phyloP scores from a whole-genome alignment of 2,329 filamentous ascomycete species.

The Colletotrichum sp. region DNA sequence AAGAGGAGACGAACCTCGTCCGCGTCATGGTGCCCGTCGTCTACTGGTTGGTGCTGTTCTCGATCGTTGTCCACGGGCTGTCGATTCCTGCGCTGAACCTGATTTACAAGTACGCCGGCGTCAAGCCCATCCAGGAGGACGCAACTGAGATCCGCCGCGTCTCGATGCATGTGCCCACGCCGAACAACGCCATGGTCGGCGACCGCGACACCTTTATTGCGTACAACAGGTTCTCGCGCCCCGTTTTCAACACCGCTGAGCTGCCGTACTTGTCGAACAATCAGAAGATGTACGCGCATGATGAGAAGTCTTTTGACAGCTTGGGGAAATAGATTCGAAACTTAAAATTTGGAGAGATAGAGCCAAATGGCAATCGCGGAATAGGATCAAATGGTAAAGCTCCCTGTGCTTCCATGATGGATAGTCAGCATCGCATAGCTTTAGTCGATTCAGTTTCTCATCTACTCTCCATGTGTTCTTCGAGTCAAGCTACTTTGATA shows the following conservation, averaged over 20 bases:
- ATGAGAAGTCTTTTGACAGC: not conserved
- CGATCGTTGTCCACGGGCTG: conserved; percentile 51
- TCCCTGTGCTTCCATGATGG: too few species aligned
- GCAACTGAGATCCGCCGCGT: conserved; percentile 40
- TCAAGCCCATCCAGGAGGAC: conserved; percentile 47
- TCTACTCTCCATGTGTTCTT: not conserved
- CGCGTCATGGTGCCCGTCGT: conserved; percentile 42
- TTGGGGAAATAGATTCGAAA: not conserved
- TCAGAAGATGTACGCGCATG: not conserved
- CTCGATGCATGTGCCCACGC: conserved; percentile 38
- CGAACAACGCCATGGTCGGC: conserved; percentile 41
- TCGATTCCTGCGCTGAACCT: conserved; percentile 49
- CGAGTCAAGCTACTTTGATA: not conserved
- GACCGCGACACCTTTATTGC: conserved; percentile 45
- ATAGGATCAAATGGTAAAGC: not conserved
- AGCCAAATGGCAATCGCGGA: not conserved
- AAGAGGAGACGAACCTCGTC: conserved; percentile 37
- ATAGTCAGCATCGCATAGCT: not conserved
- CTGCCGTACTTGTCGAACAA: not conserved
- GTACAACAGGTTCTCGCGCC: conserved; percentile 53
- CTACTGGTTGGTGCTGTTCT: conserved; percentile 46
- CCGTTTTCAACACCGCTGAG: conserved; percentile 1
- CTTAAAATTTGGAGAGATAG: not conserved
- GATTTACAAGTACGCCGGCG: conserved; percentile 41
- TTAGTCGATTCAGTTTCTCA: not conserved